phyloP scores from a whole-genome alignment of 2,329 filamentous ascomycete species.

The Bertia moriformis region DNA sequence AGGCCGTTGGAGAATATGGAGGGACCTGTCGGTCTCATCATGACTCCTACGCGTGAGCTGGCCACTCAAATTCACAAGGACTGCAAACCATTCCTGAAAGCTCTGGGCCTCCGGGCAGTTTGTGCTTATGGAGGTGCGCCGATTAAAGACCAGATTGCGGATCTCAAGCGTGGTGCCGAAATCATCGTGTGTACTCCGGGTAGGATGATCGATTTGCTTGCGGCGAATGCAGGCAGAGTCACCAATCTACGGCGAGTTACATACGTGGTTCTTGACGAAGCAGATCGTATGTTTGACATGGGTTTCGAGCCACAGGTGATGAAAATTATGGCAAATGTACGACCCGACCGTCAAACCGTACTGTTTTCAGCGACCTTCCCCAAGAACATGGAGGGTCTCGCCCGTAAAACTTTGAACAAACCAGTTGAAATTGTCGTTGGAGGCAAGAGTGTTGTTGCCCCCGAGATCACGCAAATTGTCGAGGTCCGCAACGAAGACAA shows the following conservation, averaged over 20 bases:
- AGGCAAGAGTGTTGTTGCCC: constrained; percentile 72
- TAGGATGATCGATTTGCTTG: constrained; percentile 85
- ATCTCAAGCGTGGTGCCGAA: constrained; percentile 86
- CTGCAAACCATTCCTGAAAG: constrained; percentile 85
- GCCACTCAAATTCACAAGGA: constrained; percentile 88
- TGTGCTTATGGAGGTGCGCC: constrained; percentile 91
- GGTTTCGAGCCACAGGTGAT: constrained; percentile 96
- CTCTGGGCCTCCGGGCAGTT: constrained; percentile 69
- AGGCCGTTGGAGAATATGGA: constrained; percentile 67
- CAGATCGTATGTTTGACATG: constrained; percentile 99
- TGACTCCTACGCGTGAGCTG: constrained; percentile 88
- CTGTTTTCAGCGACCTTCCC: constrained; percentile 96
- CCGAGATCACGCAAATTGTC: constrained; percentile 84
- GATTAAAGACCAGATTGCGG: constrained; percentile 94
- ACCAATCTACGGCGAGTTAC: constrained; percentile 80
- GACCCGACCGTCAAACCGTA: constrained; percentile 84
- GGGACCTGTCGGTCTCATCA: constrained; percentile 74
- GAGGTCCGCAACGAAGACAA: constrained; percentile 69
- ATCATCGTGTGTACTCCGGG: constrained; percentile 92
- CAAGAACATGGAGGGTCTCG: constrained; percentile 76
- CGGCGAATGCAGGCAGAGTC: constrained; percentile 84
- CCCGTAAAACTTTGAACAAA: constrained; percentile 71
- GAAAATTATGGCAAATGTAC: constrained; percentile 85
- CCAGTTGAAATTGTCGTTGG: constrained; percentile 88
- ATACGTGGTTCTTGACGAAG: constrained; percentile 91